These are phyloP conservation scores for Westerdykella sp. DNA, from an alignment of 2,329 filamentous ascomycete genomes.

Conservation along the genomic window DNA sequence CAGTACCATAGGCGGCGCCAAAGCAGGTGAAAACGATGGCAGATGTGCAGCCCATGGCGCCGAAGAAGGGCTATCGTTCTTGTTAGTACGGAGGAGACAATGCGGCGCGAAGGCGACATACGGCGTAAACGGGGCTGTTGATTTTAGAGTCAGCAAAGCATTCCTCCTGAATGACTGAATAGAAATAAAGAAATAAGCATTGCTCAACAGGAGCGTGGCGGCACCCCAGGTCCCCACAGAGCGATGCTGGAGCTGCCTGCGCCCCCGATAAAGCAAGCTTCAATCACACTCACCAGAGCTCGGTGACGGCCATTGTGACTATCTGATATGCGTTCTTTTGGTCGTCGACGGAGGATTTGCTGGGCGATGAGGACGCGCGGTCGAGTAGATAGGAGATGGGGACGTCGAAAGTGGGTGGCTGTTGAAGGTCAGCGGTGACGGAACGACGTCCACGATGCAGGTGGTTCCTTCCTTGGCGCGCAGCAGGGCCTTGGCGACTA, in stretches of 20 bases:
- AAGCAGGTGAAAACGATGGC: slow-evolving; percentile 96
- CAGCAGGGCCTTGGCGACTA: slow-evolving; percentile 12
- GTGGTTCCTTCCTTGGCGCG: slow-evolving; percentile 12
- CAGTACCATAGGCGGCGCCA: slow-evolving; percentile 95
- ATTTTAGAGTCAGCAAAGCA: slow-evolving; percentile 23
- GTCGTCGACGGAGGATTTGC: slow-evolving; percentile 13
- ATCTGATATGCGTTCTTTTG: slow-evolving; percentile 16
- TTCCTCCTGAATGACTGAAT: slow-evolving; percentile 8
- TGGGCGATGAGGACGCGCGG: slow-evolving; percentile 5
- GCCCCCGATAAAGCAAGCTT: slow-evolving; percentile 22
- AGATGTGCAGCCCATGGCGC: slow-evolving; percentile 91
- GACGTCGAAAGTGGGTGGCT: slow-evolving; percentile 22
- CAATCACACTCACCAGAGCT: slow-evolving; percentile 66
- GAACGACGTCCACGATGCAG: slow-evolving; percentile 26
- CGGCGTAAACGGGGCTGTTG: slow-evolving; percentile 91
- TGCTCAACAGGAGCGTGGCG: slow-evolving; percentile 6
- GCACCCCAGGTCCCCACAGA: slow-evolving; percentile 28
- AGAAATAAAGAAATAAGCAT: slow-evolving; percentile 1
- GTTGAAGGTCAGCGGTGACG: slow-evolving; percentile 30
- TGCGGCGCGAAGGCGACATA: slow-evolving; percentile 55
- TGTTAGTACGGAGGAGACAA: slow-evolving; percentile 24
- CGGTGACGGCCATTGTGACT: slow-evolving; percentile 61
- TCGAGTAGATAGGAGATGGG: slow-evolving; percentile 26
- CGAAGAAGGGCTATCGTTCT: slow-evolving; percentile 71
- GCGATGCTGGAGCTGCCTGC: slow-evolving; percentile 35